Conservation (phyloP, 75 land plant genomes). For the Azolla pinnata region DNA sequence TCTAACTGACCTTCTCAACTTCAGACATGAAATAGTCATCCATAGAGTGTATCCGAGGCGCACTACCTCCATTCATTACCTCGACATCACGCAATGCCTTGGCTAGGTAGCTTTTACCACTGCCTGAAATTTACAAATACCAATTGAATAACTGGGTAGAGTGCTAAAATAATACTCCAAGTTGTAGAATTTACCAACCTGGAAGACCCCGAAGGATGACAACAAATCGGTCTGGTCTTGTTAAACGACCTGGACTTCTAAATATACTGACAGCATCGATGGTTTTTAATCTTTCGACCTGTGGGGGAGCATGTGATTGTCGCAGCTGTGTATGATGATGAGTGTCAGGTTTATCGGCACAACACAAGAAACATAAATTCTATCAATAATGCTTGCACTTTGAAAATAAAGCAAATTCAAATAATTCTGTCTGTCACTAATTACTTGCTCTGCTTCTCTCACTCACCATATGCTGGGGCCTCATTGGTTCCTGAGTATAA, state of each 20-base stretch:
- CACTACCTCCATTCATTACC: slow-evolving; percentile 68
- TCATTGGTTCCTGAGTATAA: no score
- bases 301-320: background rate
- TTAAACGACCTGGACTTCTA: slow-evolving; percentile 45
- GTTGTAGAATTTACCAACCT: slow-evolving; percentile 26
- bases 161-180: background rate
- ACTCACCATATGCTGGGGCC: no score
- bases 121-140: slow-evolving; percentile 32
- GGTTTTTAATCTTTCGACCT: slow-evolving; percentile 31
- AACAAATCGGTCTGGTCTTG: slow-evolving; percentile 69
- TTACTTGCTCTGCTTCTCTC: no score
- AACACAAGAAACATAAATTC: background rate
- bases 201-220: slow-evolving; percentile 82
- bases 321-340: background rate
- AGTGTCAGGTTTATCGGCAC: no score
- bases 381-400: background rate
- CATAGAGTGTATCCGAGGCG: slow-evolving; percentile 81
- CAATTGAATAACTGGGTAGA: no score
- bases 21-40: slow-evolving; percentile 94
- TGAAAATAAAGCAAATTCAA: background rate
- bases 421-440: background rate
- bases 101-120: slow-evolving; percentile 85
- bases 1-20: slow-evolving; percentile 57
- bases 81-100: slow-evolving; percentile 74
- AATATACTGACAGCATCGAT: slow-evolving; percentile 53